Base-by-base conservation (phyloP, 2,329 filamentous ascomycete genomes). In the Ascochyta pisi region DNA sequence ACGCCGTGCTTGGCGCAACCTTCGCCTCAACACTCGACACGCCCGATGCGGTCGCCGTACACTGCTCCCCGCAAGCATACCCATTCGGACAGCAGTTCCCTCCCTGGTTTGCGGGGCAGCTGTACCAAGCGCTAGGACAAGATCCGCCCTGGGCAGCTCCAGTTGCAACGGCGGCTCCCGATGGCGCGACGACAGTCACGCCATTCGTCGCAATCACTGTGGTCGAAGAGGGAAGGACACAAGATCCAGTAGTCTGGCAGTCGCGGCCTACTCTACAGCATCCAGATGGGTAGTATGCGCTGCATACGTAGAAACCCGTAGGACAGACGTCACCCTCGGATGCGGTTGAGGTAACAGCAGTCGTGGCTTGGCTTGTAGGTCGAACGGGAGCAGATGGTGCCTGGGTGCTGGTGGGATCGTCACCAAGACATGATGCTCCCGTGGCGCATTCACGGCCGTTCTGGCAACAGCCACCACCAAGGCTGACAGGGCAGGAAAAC, bases 301-400 rank as follows among this genome's bases (percentile, higher is more conserved):
- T 85, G 76, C 94, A 98, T 46, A 91, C 89, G 75, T 98, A 98
- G 80, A 93, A 98, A 2, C 93, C 93, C 0, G 89, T 93, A 0
- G 94, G 94, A 66, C 94, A 98, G 65, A 83, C 69, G 19, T 63
- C 61, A 3, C 63, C 60, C n/a, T 54, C 50, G 96, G 49, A 90
- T 87, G 76, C 96, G 79, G 92, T 96, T 4, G 92, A 90, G 0
- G 89, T 92, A 1, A 92, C 91, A 66, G 64, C 1, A 15, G 79
- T 71, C 12, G 79, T 73, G 26, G 77, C 65, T 22, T 75, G 73
- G 58, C 74, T 76, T 1, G 78, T 81, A 1, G 79, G 78, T 2
- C 79, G 73, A 9, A 78, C 69, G 1, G 78, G 78, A 4, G 78
- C 76, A 8, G 66, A 69, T 16, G 77, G 77, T 7, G 74, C 73